A percentile compares a stretch with the other conserved stretches of the same genome.
phyloP scores from a whole-genome alignment of 1,284 basidiomycete genomes.

The Amylostereum areolatum region DNA sequence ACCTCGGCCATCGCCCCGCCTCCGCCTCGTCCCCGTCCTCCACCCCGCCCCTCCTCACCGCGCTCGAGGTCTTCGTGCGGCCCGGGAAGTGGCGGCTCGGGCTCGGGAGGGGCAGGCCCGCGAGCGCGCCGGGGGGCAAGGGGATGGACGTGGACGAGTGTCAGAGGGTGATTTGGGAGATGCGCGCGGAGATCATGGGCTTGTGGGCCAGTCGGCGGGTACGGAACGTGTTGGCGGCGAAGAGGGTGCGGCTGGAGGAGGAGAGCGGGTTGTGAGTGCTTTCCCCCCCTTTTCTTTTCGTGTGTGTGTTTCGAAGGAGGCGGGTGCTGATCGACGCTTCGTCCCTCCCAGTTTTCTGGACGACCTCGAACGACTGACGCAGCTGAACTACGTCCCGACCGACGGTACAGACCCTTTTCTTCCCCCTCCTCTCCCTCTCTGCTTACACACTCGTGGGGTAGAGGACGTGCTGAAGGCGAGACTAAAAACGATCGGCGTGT shows the following conservation, averaged over 20 bases:
- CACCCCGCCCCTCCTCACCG: slow-evolving; percentile 18
- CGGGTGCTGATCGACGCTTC: slow-evolving; percentile 4
- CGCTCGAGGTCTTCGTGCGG: slow-evolving; percentile 60
- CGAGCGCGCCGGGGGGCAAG: slow-evolving; percentile 32
- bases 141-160: slow-evolving; percentile 52
- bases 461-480: slow-evolving; percentile 55
- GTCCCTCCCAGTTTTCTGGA: slow-evolving; percentile 53
- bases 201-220: slow-evolving; percentile 61
- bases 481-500: slow-evolving; percentile 65
- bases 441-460: slow-evolving; percentile 18
- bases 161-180: slow-evolving; percentile 51
- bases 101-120: slow-evolving; percentile 34
- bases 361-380: slow-evolving; percentile 62
- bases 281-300: not conserved
- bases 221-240: slow-evolving; percentile 47
- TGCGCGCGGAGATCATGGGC: slow-evolving; percentile 51
- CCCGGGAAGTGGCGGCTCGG: slow-evolving; percentile 48
- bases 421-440: slow-evolving; percentile 7
- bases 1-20: slow-evolving; percentile 26
- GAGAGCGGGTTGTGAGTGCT: slow-evolving; percentile 62
- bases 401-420: slow-evolving; percentile 43
- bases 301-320: not conserved
- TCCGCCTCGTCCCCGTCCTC: slow-evolving; percentile 3
- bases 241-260: slow-evolving; percentile 68
- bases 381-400: slow-evolving; percentile 56